These are phyloP conservation scores for Wallacemonas rigidus DNA, from an alignment of 208 protist genomes.

Conservation along the genomic window DNA sequence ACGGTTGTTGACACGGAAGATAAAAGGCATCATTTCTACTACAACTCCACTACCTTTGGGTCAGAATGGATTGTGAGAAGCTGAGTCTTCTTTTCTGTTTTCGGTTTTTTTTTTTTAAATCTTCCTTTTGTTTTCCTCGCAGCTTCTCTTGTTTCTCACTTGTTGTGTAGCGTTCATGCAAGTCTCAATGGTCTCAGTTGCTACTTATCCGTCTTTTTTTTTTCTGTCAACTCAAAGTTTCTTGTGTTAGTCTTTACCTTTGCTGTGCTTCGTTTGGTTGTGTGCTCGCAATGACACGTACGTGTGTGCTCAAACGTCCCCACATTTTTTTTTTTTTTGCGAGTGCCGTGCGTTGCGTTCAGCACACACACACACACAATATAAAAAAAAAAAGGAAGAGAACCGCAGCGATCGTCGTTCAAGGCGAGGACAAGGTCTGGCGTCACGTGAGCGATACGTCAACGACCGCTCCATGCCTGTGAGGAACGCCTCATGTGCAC, in stretches of 20 bases:
- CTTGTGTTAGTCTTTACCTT: not conserved
- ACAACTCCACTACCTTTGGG: not conserved
- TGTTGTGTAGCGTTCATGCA: not conserved
- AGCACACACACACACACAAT: not conserved
- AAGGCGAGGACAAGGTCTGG: no score
- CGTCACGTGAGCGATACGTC: no score
- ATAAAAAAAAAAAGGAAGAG: not conserved
- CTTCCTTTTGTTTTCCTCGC: not conserved
- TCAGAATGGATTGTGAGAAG: not conserved
- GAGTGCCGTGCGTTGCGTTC: no score
- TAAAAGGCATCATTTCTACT: not conserved
- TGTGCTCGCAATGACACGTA: no score
- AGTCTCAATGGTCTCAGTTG: not conserved
- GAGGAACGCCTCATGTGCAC: not conserved
- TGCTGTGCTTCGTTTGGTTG: no score
- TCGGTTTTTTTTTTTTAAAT: constrained; percentile 1
- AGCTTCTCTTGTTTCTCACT: not conserved
- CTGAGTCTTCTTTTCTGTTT: constrained; percentile 2
- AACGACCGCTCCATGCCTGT: not conserved
- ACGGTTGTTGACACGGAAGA: no score
- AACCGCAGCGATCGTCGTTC: not conserved
- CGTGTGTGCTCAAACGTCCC: no score
- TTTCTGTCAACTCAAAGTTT: constrained; percentile 12
- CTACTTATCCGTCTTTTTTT: constrained; percentile 15
- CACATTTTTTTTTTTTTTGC: no score